These are phyloP conservation scores for Microdochium nivale DNA, from an alignment of 2,329 filamentous ascomycete species.

Conservation along the genomic window DNA sequence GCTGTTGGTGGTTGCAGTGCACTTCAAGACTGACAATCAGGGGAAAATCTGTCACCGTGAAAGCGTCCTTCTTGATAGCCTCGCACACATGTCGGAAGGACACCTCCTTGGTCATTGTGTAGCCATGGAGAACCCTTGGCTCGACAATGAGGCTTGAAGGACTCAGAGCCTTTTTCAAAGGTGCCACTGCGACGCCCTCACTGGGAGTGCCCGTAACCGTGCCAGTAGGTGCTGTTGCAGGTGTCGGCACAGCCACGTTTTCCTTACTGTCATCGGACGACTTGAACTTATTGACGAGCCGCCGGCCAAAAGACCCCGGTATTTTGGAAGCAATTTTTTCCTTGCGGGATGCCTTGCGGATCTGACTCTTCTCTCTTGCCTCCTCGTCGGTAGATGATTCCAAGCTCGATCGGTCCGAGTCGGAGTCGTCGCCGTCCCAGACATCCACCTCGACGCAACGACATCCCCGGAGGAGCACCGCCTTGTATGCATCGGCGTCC, in stretches of 20 bases:
- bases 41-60: constrained; percentile 65
- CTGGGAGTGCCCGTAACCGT: constrained; percentile 3
- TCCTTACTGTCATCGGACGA: constrained; percentile 14
- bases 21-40: constrained; percentile 94
- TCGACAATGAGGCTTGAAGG: constrained; percentile 38
- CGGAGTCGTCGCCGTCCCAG: constrained; percentile 80
- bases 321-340: constrained; percentile 55
- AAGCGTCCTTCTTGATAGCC: constrained; percentile 72
- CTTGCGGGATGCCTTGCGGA: constrained; percentile 54
- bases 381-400: constrained; percentile 41
- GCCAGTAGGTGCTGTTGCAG: neutral
- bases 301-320: constrained; percentile 34
- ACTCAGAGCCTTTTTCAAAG: constrained; percentile 12
- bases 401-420: constrained; percentile 55
- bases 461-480: constrained; percentile 74
- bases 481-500: constrained; percentile 81
- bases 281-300: constrained; percentile 21
- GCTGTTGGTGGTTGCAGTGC: constrained; percentile 72
- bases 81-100: constrained; percentile 79
- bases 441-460: constrained; percentile 92
- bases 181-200: neutral
- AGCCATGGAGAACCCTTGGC: constrained; percentile 75
- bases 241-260: too few relatives aligned
- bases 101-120: constrained; percentile 84
- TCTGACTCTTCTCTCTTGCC: constrained; percentile 39